Conservation (phyloP, 2,329 filamentous ascomycete species). For the Rutstroemia sp. region DNA sequence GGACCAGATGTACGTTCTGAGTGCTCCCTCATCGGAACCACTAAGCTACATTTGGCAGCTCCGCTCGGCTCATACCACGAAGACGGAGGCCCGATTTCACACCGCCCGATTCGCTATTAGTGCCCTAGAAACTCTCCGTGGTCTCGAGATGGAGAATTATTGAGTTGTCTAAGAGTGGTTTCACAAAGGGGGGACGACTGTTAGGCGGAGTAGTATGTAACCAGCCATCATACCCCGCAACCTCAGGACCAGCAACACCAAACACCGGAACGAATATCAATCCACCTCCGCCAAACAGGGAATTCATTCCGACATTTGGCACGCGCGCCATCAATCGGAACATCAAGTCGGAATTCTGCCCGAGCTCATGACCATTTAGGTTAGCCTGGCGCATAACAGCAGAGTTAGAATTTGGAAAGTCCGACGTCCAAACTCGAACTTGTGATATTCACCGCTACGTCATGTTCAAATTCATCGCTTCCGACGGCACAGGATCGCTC, state of each 20-base stretch:
- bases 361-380: not conserved
- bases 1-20: no score
- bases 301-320: no score
- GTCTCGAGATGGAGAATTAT: no score
- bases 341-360: no score
- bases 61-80: not conserved
- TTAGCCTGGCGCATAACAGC: not conserved
- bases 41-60: not conserved
- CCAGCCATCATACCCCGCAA: no score
- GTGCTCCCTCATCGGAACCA: not conserved
- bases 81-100: not conserved
- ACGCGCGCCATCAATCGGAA: no score
- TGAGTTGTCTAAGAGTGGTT: no score
- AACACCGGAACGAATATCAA: no score
- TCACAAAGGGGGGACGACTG: no score
- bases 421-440: not conserved
- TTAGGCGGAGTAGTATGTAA: no score
- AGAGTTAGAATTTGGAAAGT: not conserved
- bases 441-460: not conserved
- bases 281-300: no score
- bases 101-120: not conserved
- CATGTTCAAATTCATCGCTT: slow-evolving; percentile 51
- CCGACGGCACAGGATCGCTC: slow-evolving; percentile 40
- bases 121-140: not conserved
- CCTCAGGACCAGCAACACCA: no score